phyloP scores from a whole-genome alignment of 1,284 basidiomycete genomes.

The Malassezia nana region DNA sequence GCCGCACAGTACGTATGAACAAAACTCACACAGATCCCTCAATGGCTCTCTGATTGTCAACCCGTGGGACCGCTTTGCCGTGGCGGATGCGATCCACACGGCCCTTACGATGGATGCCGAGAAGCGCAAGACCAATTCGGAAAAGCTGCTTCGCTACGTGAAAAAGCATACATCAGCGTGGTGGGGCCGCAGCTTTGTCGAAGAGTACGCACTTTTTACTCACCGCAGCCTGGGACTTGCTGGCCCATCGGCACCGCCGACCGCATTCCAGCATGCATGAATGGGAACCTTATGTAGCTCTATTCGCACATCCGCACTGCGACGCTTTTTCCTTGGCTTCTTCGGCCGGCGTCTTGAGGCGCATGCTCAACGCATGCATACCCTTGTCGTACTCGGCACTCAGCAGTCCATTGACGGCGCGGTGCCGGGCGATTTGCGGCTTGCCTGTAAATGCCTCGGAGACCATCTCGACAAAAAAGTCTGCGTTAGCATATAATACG shows the following conservation, averaged over 20 bases:
- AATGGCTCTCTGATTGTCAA: conserved; percentile 47
- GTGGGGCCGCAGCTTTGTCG: conserved; percentile 45
- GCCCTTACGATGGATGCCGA: conserved; percentile 79
- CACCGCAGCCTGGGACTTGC: background rate
- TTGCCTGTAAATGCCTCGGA: conserved; percentile 38
- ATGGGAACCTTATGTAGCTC: background rate
- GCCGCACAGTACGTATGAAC: conserved; percentile 65
- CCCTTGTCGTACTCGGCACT: conserved; percentile 35
- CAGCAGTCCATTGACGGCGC: conserved; percentile 37
- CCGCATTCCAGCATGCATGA: conserved; percentile 10
- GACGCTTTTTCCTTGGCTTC: conserved; percentile 15
- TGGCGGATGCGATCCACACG: conserved; percentile 87
- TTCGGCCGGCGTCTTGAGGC: conserved; percentile 41
- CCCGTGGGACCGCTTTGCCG: conserved; percentile 61
- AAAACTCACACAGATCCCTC: conserved; percentile 41
- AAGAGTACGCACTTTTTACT: conserved; percentile 15
- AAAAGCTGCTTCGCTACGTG: conserved; percentile 70
- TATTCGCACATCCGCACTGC: background rate
- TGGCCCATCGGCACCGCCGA: background rate
- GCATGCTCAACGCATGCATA: conserved; percentile 39
- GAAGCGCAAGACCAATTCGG: conserved; percentile 75
- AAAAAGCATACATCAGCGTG: conserved; percentile 45
- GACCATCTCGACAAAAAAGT: conserved; percentile 45
- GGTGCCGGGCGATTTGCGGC: conserved; percentile 40
- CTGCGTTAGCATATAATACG: conserved; percentile 12